Evolutionary conservation across 768 basidiomycete genomes (phyloP).

Genomic region (Sutorius australiensis): DNA sequence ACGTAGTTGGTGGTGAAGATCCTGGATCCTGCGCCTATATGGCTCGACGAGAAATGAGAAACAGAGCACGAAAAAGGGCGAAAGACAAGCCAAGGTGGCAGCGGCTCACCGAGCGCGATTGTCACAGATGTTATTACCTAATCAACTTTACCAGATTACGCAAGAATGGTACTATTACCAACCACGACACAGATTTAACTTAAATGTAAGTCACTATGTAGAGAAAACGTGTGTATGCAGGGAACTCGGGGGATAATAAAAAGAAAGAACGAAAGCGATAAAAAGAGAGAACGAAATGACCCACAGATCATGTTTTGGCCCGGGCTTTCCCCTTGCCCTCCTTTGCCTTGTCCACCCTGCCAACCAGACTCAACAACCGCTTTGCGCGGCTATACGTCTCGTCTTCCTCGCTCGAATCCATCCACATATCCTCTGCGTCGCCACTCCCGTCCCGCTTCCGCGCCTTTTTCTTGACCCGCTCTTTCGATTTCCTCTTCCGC

Average conservation of each 20-base stretch:
- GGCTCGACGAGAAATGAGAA: neutral
- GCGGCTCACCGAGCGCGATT: neutral
- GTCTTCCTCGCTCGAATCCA: constrained; percentile 75
- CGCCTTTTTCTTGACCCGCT: neutral
- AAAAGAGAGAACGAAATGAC: neutral
- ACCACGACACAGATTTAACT: neutral
- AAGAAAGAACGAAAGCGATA: neutral
- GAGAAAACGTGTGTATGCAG: neutral
- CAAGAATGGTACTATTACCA: neutral
- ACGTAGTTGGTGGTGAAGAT: neutral
- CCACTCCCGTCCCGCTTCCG: neutral
- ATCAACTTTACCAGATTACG: constrained; percentile 4
- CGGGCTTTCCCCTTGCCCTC: constrained; percentile 8
- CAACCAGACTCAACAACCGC: constrained; percentile 45
- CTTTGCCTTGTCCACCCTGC: constrained; percentile 25
- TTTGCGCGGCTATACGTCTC: constrained; percentile 60
- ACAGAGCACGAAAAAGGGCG: neutral
- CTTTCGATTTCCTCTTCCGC: neutral
- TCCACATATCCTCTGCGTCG: constrained; percentile 49
- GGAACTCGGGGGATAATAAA: neutral
- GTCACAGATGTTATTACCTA: constrained; percentile 3
- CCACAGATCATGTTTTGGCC: neutral
- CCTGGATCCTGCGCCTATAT: neutral
- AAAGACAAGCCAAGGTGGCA: neutral
- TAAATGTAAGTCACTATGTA: neutral